Percentiles rank a stretch among this genome's conserved stretches.
phyloP scores from a whole-genome alignment of 768 basidiomycete genomes.

The Grammothele lineata region DNA sequence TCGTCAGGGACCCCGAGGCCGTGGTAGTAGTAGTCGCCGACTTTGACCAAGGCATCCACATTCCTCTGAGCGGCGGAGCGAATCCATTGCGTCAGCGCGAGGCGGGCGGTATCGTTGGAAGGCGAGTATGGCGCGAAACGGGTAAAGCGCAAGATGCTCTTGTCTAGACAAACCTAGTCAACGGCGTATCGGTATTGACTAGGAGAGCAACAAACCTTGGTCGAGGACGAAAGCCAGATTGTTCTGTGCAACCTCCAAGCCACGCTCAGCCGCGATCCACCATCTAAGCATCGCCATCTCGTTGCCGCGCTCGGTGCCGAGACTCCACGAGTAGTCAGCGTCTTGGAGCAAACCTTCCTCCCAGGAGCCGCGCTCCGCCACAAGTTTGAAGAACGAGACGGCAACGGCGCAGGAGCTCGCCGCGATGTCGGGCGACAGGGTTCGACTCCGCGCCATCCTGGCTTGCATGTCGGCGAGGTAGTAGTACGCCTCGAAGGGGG shows the following conservation, averaged over 20 bases:
- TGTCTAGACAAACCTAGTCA: slow-evolving; percentile 48
- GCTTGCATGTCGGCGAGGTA: slow-evolving; percentile 85
- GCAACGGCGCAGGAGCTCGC: slow-evolving; percentile 85
- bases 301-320: slow-evolving; percentile 64
- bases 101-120: slow-evolving; percentile 76
- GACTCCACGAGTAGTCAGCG: slow-evolving; percentile 73
- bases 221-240: slow-evolving; percentile 92
- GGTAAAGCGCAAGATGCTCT: slow-evolving; percentile 62
- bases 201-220: slow-evolving; percentile 55
- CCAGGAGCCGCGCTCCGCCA: slow-evolving; percentile 88
- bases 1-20: slow-evolving; percentile 77
- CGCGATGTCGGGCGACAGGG: slow-evolving; percentile 42
- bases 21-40: slow-evolving; percentile 95
- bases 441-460: slow-evolving; percentile 42
- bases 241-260: slow-evolving; percentile 90
- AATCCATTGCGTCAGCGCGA: slow-evolving; percentile 91
- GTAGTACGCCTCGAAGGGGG: slow-evolving; percentile 93
- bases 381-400: slow-evolving; percentile 90
- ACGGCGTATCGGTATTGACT: slow-evolving; percentile 13
- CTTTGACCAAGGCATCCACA: slow-evolving; percentile 96
- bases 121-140: slow-evolving; percentile 66
- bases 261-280: slow-evolving; percentile 93
- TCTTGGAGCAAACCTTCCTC: slow-evolving; percentile 77
- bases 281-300: slow-evolving; percentile 88
- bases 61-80: slow-evolving; percentile 92